Conservation (phyloP, 371 early-diverging fungal genomes). For the Umbelopsis sp. region DNA sequence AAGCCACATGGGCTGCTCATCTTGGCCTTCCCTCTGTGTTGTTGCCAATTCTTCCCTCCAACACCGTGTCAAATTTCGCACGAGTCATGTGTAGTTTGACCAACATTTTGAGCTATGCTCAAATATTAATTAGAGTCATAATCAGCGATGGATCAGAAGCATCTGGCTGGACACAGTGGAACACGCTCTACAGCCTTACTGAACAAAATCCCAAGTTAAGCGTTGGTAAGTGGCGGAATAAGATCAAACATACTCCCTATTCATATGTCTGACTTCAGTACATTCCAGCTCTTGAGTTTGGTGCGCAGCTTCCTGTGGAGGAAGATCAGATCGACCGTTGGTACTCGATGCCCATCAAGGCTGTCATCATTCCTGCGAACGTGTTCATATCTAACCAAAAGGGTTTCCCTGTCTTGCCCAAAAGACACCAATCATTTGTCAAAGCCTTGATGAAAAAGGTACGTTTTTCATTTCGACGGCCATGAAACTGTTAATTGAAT, state of each 20-base stretch:
- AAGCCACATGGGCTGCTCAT: constrained; percentile 76
- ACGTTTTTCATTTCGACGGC: neutral
- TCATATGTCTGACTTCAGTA: neutral
- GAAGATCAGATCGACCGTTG: constrained; percentile 65
- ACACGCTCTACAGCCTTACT: constrained; percentile 61
- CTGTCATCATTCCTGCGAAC: constrained; percentile 71
- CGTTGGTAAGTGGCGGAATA: constrained; percentile 39
- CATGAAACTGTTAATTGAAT: no score
- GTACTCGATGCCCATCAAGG: constrained; percentile 87
- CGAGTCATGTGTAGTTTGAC: constrained; percentile 54
- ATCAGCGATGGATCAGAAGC: constrained; percentile 36
- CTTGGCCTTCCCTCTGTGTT: constrained; percentile 66
- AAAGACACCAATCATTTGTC: constrained; percentile 74
- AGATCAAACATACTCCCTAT: neutral
- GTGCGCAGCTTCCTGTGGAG: constrained; percentile 55
- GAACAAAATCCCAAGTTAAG: constrained; percentile 57
- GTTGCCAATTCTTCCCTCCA: constrained; percentile 46
- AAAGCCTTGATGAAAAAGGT: constrained; percentile 61
- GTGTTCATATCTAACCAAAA: constrained; percentile 78
- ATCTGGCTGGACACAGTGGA: constrained; percentile 71
- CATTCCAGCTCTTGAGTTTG: constrained; percentile 65
- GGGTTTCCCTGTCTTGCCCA: constrained; percentile 87
- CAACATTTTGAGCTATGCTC: constrained; percentile 45
- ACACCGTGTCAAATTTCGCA: constrained; percentile 58
- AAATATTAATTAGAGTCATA: constrained; percentile 47